Base-by-base conservation (phyloP, 768 basidiomycete species). In the Phylloporus sp. region DNA sequence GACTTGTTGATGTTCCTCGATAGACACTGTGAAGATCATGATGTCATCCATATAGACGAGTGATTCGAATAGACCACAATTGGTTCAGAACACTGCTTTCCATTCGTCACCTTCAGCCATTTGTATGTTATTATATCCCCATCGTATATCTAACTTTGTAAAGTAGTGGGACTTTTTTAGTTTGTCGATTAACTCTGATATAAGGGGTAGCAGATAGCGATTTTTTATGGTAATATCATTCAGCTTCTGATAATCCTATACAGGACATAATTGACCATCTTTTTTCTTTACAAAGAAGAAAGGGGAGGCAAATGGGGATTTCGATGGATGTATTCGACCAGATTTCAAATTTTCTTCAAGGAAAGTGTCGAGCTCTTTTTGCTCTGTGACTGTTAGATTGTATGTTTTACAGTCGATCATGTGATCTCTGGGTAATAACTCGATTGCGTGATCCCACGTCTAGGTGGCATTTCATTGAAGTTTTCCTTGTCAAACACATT, bases 31-130 rank as follows among this genome's bases (percentile, higher is more conserved):
- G 42, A 59, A 73, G 0, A 72, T 58, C 0, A 73, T 61, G 2
- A 74, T 73, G 37, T 75, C 66, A 38, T 75, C 69, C 9, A 74
- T 71, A 37, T 74, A 75, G 3, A 52, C 43, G 0, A 52, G 34
- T 0, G 42, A 39, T 37, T 50, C 15, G 3, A 41, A 50, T 0
- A 49, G 8, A 0, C 48, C 37, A 1, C 10, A 0, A 13, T 41
- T 44, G 0, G 48, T 59, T 0, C 32, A 20, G 38, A 70, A 71
- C 0, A 64, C 67, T 0, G 61, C 69, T 24, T 70, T 67, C 62
- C 58, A 63, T 39, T 66, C 54, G 38, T 68, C 50, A 1, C 63
- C 60, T 15, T 55, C 49, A 4, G 40, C 42, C 20, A 71, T 56
- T 2, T 51, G 45, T 5, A 70, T 37, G 5, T 63, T 61, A 38